Conservation (phyloP, 345 rosid species). For the Capsella bursapastoris region DNA sequence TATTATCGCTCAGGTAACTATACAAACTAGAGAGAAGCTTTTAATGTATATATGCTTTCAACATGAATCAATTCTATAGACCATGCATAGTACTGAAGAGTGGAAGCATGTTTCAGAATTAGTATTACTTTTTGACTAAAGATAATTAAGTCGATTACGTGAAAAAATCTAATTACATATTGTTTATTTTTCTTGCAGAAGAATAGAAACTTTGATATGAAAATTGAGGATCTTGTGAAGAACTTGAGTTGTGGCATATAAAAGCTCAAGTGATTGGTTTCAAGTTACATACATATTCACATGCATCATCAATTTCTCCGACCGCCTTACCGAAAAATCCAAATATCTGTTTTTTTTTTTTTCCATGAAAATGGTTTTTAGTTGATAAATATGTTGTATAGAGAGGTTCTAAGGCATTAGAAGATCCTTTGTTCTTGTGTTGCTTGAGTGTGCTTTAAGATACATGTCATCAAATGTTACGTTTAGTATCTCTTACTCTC, state of each 20-base stretch:
- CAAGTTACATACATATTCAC: neutral
- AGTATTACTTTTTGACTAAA: neutral
- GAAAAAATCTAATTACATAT: neutral
- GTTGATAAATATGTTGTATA: neutral
- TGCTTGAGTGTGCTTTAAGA: slow-evolving; percentile 7
- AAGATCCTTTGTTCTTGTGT: slow-evolving; percentile 1
- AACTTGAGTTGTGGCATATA: slow-evolving; percentile 54
- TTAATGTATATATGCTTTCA: too few relatives aligned
- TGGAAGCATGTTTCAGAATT: neutral
- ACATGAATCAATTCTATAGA: neutral
- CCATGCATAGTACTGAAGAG: neutral
- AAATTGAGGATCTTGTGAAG: slow-evolving; percentile 64
- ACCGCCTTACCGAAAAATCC: neutral
- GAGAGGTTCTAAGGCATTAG: slow-evolving; percentile 11
- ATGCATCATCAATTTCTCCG: neutral
- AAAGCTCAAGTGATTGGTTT: slow-evolving; percentile 47
- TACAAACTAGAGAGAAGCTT: neutral
- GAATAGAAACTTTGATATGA: slow-evolving; percentile 56
- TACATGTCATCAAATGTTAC: neutral
- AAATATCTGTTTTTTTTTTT: neutral
- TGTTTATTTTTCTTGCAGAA: slow-evolving; percentile 54
- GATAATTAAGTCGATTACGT: too few relatives aligned
- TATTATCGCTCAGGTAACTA: slow-evolving; percentile 67
- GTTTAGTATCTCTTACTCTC: neutral
- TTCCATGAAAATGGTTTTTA: slow-evolving; percentile 27